A percentile compares a stretch with the other conserved stretches of the same genome.
Evolutionary conservation across 2,329 filamentous ascomycete genomes (phyloP).

Genomic region (Hymenoscyphus albidus): DNA sequence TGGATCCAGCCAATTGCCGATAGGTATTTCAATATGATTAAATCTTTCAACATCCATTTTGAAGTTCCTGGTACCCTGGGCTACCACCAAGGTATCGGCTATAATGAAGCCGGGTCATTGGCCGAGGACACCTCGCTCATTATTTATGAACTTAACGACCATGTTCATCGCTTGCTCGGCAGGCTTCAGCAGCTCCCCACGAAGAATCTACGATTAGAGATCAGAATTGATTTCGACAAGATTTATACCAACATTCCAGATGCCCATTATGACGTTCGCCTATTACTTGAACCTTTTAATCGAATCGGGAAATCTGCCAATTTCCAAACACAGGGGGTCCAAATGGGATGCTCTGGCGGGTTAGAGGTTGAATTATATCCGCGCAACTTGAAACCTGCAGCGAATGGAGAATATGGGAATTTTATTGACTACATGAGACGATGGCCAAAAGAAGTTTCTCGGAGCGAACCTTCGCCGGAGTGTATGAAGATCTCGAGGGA

Average conservation of each 20-base stretch:
- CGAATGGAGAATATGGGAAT: neutral
- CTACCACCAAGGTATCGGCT: neutral
- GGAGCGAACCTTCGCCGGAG: conserved; percentile 9
- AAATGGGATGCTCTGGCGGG: neutral
- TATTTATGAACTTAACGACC: conserved; percentile 19
- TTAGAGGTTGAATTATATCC: neutral
- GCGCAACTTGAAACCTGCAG: neutral
- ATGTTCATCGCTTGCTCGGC: conserved; percentile 20
- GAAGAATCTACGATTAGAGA: neutral
- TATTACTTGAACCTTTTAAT: conserved; percentile 10
- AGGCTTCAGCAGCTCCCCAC: conserved; percentile 10
- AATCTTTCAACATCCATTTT: conserved; percentile 15
- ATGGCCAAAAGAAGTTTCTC: conserved; percentile 15
- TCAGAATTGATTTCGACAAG: neutral
- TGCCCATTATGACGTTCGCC: neutral
- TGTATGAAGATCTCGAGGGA: conserved; percentile 15
- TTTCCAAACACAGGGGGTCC: neutral
- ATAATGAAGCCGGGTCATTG: neutral
- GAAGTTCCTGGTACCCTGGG: neutral
- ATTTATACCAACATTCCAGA: neutral
- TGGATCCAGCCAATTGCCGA: conserved; percentile 12
- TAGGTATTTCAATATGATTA: conserved; percentile 18
- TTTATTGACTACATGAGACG: conserved; percentile 8
- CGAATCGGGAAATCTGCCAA: conserved; percentile 3
- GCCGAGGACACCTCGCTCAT: neutral